phyloP scores from a whole-genome alignment of 345 rosid species.

The Noccaea caerulescens region DNA sequence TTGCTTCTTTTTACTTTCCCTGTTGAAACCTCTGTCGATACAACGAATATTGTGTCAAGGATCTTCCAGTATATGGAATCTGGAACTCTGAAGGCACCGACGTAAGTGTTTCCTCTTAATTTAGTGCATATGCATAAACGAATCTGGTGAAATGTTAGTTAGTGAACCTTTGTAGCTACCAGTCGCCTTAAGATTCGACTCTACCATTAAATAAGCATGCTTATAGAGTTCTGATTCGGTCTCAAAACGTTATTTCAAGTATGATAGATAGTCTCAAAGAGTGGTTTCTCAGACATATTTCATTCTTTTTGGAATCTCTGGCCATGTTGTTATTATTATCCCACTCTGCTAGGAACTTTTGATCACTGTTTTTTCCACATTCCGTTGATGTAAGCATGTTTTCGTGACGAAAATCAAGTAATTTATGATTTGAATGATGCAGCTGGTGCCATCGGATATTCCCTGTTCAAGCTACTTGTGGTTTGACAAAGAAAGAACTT shows the following conservation, averaged over 20 bases:
- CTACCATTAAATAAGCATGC: neutral
- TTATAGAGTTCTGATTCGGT: constrained; percentile 8
- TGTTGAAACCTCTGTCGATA: constrained; percentile 47
- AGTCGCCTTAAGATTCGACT: neutral
- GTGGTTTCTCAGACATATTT: constrained; percentile 21
- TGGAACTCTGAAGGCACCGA: constrained; percentile 62
- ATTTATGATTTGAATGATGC: constrained; percentile 41
- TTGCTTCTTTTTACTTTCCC: constrained; percentile 75
- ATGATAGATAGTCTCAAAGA: constrained; percentile 1
- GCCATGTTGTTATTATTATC: neutral
- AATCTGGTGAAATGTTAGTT: constrained; percentile 13
- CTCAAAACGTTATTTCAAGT: neutral
- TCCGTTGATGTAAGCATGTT: constrained; percentile 10
- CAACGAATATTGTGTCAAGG: constrained; percentile 54
- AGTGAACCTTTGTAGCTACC: neutral
- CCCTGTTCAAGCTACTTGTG: constrained; percentile 91
- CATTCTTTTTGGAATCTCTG: neutral
- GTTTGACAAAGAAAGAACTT: constrained; percentile 73
- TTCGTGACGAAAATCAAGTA: constrained; percentile 11
- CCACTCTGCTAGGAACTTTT: constrained; percentile 1
- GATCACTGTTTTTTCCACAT: constrained; percentile 10
- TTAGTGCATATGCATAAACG: neutral
- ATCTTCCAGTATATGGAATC: constrained; percentile 60
- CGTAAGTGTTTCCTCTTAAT: constrained; percentile 51
- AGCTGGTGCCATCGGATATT: constrained; percentile 97